These are phyloP conservation scores for Exophiala sp. DNA, from an alignment of 2,329 filamentous ascomycete species.

Conservation along the genomic window DNA sequence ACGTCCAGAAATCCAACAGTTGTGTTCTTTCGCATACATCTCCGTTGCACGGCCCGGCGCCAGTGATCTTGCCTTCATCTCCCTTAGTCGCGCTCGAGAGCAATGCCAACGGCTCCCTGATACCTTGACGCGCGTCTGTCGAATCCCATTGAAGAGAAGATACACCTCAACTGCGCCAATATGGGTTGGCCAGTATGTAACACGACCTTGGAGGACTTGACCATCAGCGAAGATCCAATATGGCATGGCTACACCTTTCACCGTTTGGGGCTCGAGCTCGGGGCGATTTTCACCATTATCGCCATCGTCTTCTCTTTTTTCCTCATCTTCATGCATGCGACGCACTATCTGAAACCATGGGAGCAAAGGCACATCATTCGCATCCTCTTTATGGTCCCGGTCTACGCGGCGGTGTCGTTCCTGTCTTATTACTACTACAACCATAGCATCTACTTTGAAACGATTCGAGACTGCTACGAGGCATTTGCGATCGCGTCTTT, in stretches of 20 bases:
- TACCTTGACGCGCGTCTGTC: background rate
- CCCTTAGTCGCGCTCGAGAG: background rate
- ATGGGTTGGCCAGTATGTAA: slow-evolving; percentile 48
- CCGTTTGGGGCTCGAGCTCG: slow-evolving; percentile 50
- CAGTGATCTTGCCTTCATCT: background rate
- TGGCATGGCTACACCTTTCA: slow-evolving; percentile 54
- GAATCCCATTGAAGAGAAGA: background rate
- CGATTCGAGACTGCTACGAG: slow-evolving; percentile 80
- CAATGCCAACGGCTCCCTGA: background rate
- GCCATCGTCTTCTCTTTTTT: slow-evolving; percentile 48
- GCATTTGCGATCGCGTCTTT: slow-evolving; percentile 83
- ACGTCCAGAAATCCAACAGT: too few species aligned
- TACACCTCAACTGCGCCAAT: slow-evolving; percentile 5
- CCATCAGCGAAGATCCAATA: slow-evolving; percentile 42
- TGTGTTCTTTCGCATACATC: background rate
- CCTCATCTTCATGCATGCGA: slow-evolving; percentile 53
- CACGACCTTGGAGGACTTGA: slow-evolving; percentile 44
- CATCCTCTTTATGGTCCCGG: slow-evolving; percentile 80
- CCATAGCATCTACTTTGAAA: slow-evolving; percentile 72
- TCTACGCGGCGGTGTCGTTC: slow-evolving; percentile 70
- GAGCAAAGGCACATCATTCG: slow-evolving; percentile 70
- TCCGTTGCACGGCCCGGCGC: background rate
- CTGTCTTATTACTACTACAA: slow-evolving; percentile 68
- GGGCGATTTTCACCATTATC: slow-evolving; percentile 48
- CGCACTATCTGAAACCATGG: slow-evolving; percentile 54